A percentile compares a stretch with the other conserved stretches of the same genome.
Conservation (phyloP, 441 rosid species). For the Flueggea neowawraea region DNA sequence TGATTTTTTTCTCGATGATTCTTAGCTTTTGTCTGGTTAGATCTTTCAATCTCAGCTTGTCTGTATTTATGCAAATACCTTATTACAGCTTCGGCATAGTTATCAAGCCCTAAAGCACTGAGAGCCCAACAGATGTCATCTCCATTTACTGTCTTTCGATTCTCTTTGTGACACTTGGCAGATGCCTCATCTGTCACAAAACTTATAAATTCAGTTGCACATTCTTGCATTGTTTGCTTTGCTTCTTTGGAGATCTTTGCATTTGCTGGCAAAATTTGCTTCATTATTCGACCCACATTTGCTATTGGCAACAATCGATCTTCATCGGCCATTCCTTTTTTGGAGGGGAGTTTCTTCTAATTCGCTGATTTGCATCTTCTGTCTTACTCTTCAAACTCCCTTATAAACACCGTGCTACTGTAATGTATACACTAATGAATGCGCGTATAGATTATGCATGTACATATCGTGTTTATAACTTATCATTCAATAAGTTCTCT, state of each 20-base stretch:
- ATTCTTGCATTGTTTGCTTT: conserved; percentile 86
- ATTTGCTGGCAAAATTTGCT: conserved; percentile 63
- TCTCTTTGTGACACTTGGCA: conserved; percentile 92
- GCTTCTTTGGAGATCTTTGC: conserved; percentile 94
- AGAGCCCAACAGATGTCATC: conserved; percentile 96
- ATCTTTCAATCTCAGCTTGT: conserved; percentile 63
- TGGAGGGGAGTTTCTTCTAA: not conserved
- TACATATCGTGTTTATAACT: too few relatives aligned
- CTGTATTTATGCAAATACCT: conserved; percentile 72
- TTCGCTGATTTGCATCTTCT: not conserved
- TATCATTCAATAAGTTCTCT: not conserved
- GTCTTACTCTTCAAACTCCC: too few relatives aligned
- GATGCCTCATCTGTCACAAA: conserved; percentile 92
- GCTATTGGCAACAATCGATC: conserved; percentile 80
- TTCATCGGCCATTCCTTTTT: conserved; percentile 48
- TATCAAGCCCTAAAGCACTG: conserved; percentile 74
- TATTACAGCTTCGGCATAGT: conserved; percentile 63
- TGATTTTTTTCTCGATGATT: conserved; percentile 27
- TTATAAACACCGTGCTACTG: not conserved
- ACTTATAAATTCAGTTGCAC: conserved; percentile 92
- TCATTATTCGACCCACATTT: conserved; percentile 83
- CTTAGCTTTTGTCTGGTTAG: conserved; percentile 28
- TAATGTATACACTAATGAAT: not conserved
- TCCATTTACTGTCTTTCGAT: conserved; percentile 88
- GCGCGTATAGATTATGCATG: too few relatives aligned